Base-by-base conservation (phyloP, 1,284 basidiomycete species). In the Heliocybe sulcata region DNA sequence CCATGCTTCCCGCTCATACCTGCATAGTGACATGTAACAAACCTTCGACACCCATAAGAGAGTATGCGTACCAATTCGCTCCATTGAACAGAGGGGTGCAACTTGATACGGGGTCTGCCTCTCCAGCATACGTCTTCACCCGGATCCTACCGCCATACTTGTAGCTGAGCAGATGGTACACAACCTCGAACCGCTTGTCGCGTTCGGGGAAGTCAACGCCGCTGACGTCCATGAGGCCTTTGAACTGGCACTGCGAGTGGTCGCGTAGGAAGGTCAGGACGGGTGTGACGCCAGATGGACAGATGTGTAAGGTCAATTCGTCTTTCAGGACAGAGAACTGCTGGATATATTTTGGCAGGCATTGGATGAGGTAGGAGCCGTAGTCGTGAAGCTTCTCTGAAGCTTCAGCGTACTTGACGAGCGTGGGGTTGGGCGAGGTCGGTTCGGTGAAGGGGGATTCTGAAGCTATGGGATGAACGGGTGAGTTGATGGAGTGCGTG, bases 311-410 rank as follows among this genome's bases (percentile, higher is more conserved):
- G 12, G 92, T 90, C 58, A 99, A 80, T 71, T 99, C 97, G 71
- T 99, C 96, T 77, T 95, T 95, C 73, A 94, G 86, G 51, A 98
- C 91, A n/a, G 91, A 93, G 79, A 95, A 97, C 72, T 98, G 94
- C 72, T 98, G 94, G 67, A 98, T 82, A 76, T 86, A 95, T 76
- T 95, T 97, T 56, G 94, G 94, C 23, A 98, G 82, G 65, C 89
- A 92, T 67, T 94, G 90, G 54, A 81, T 85, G 63, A 97, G 77
- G 73, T 96, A 96, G 58, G 93, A 90, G 63, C 92, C 94, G 66
- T 92, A 97, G 50, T 84, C 83, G 71, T 97, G 94, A 48, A 96
- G 76, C 31, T 82, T 77, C 64, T 89, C 83, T 23, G 88, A 83
- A 50, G 87, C 78, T 62, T 83, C 77, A 8, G 83, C 82, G 65